A percentile compares a stretch with the other conserved stretches of the same genome.
These are phyloP conservation scores for Magnolia changhungtana DNA, from an alignment of 164 flowering plant species.

Conservation along the genomic window DNA sequence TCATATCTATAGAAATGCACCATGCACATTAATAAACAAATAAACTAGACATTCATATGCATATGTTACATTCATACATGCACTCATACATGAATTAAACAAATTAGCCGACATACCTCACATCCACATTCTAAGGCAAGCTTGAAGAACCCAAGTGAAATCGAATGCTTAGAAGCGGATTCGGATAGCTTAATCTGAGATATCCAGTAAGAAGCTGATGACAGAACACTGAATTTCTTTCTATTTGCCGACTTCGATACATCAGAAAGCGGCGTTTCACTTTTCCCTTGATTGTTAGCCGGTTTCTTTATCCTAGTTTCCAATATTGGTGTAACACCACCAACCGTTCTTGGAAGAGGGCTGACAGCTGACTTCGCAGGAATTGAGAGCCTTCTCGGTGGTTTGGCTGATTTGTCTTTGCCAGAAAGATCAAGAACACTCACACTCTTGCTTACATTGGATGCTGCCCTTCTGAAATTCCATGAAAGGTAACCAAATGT, in stretches of 20 bases:
- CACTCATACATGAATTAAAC: too few species aligned
- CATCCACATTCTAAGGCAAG: conserved; percentile 88
- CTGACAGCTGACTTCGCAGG: conserved; percentile 51
- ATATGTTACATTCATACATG: too few species aligned
- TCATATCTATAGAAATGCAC: not conserved
- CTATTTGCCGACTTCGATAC: conserved; percentile 40
- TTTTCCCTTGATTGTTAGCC: conserved; percentile 29
- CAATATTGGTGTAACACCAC: conserved; percentile 61
- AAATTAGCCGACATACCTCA: conserved; percentile 50
- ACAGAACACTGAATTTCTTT: conserved; percentile 46
- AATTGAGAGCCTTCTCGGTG: conserved; percentile 82
- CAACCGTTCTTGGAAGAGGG: conserved; percentile 38
- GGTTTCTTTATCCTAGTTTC: conserved; percentile 48
- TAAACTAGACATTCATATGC: not conserved
- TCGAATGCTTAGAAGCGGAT: conserved; percentile 68
- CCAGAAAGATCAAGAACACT: conserved; percentile 67
- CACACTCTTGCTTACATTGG: conserved; percentile 73
- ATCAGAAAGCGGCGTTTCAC: conserved; percentile 64
- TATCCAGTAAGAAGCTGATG: conserved; percentile 81
- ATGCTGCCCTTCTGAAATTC: conserved; percentile 42
- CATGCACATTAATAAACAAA: not conserved
- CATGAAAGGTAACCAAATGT: not conserved
- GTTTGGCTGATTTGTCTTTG: conserved; percentile 71
- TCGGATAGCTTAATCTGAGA: conserved; percentile 83
- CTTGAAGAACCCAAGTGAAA: conserved; percentile 91